Conservation (phyloP, 1,284 basidiomycete genomes). For the Schizopora paradoxa region DNA sequence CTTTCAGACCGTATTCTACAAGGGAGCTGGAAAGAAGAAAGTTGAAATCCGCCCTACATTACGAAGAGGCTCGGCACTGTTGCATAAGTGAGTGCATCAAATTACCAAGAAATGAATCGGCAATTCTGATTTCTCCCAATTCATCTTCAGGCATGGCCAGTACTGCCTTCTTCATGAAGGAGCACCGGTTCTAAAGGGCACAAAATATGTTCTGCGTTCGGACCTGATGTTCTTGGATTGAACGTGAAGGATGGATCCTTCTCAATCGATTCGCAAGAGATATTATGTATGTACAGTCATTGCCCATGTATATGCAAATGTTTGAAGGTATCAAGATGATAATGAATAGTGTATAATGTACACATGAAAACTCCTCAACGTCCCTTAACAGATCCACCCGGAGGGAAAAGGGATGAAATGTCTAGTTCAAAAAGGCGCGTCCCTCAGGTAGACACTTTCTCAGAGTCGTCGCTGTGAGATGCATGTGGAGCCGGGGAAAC, state of each 20-base stretch:
- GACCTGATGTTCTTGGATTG: slow-evolving; percentile 65
- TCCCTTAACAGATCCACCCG: too few relatives aligned
- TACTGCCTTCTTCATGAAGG: slow-evolving; percentile 80
- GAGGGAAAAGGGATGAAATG: too few relatives aligned
- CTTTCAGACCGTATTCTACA: slow-evolving; percentile 76
- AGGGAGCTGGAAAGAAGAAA: slow-evolving; percentile 44
- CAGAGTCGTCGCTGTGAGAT: too few relatives aligned
- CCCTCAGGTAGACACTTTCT: too few relatives aligned
- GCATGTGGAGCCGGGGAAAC: too few relatives aligned
- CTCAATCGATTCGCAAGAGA: neutral
- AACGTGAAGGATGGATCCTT: neutral
- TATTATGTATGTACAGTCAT: too few relatives aligned
- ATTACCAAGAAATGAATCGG: slow-evolving; percentile 1
- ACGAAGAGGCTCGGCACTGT: slow-evolving; percentile 60
- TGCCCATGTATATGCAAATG: too few relatives aligned
- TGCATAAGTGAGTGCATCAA: slow-evolving; percentile 53
- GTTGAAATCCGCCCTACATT: slow-evolving; percentile 55
- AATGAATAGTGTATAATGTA: too few relatives aligned
- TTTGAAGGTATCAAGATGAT: too few relatives aligned
- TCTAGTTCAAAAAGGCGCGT: too few relatives aligned
- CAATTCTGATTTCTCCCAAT: neutral
- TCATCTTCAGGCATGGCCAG: slow-evolving; percentile 53
- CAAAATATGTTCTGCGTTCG: slow-evolving; percentile 73
- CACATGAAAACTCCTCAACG: too few relatives aligned
- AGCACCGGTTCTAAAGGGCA: slow-evolving; percentile 57